Conservation (phyloP, 176 grass and related monocot species). For the Zea mays region Zm-B73-REFERENCE-NAM-5.0 NC_050096.1:277707501-277708000, state of each 20-base stretch:
- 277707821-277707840: constrained; percentile 82
- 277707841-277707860: constrained; percentile 67
- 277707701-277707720: background rate
- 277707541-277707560: too few relatives aligned
- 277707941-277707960: background rate
- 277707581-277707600: background rate
- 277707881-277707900: constrained; percentile 74
- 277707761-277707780: constrained; percentile 63
- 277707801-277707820: constrained; percentile 92
- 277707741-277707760: constrained; percentile 1
- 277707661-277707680: background rate
- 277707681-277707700: background rate
- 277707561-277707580: too few relatives aligned
- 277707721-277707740: background rate
- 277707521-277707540: too few relatives aligned
- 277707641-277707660: background rate
- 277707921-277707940: background rate
- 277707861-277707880: constrained; percentile 95
- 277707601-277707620: background rate
- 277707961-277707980: background rate
- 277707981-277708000: background rate
- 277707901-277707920: constrained; percentile 81
- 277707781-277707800: constrained; percentile 91
- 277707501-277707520: too few relatives aligned
- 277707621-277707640: background rate